Evolutionary conservation across 495 filamentous ascomycete species (phyloP).

Genomic region (Penicillium parvum): DNA sequence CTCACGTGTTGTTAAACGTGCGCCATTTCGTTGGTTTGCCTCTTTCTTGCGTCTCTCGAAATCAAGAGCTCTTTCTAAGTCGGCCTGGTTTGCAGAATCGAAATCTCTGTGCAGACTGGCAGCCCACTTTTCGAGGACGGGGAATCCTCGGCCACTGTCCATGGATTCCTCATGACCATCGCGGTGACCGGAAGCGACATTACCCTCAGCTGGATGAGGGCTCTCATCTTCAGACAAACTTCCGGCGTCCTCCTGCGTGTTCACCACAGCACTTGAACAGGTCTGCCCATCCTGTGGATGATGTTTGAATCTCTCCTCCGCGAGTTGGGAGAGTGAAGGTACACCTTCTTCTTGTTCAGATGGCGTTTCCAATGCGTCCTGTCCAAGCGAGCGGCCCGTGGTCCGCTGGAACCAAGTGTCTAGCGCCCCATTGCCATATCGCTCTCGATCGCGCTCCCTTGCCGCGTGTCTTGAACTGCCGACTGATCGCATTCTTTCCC

Average conservation of each 20-base stretch:
- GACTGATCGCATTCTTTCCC: background rate
- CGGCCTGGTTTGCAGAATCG: constrained; percentile 9
- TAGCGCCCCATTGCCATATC: constrained; percentile 37
- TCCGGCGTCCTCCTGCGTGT: background rate
- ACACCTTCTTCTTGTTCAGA: constrained; percentile 2
- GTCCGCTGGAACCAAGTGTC: constrained; percentile 39
- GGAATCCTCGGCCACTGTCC: constrained; percentile 28
- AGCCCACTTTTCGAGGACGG: constrained; percentile 41
- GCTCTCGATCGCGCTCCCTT: constrained; percentile 28
- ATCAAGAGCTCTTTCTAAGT: constrained; percentile 36
- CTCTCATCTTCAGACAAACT: background rate
- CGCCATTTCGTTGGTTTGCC: constrained; percentile 28
- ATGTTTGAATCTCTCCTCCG: constrained; percentile 19
- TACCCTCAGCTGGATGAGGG: background rate
- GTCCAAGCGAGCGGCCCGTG: constrained; percentile 16
- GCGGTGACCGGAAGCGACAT: background rate
- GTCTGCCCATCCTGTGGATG: background rate
- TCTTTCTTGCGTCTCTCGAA: constrained; percentile 42
- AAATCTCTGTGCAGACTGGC: constrained; percentile 28
- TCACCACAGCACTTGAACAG: background rate
- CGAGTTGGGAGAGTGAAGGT: constrained; percentile 22
- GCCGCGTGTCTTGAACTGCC: constrained; percentile 9
- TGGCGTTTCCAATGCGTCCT: background rate
- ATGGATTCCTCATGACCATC: constrained; percentile 1
- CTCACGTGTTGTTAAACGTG: constrained; percentile 8